These are phyloP conservation scores for Oryza meyeriana DNA, from an alignment of 176 grass and related monocot genomes.

Conservation along the genomic window DNA sequence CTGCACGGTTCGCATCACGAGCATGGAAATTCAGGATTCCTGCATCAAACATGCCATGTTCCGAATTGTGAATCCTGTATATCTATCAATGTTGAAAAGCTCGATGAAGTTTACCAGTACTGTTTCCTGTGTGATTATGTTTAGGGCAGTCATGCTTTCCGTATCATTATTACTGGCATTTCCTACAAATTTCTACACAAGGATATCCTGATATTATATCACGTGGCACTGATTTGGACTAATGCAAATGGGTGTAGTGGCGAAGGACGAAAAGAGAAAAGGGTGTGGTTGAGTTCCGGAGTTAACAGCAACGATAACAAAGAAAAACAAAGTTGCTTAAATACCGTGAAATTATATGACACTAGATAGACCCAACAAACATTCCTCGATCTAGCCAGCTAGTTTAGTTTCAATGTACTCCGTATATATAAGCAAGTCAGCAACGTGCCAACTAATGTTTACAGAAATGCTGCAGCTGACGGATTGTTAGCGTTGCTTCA, in stretches of 20 bases:
- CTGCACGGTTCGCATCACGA: background rate
- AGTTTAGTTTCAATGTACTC: no score
- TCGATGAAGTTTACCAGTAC: background rate
- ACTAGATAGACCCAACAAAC: background rate
- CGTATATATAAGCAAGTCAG: background rate
- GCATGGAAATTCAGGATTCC: background rate
- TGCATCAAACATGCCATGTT: conserved; percentile 26
- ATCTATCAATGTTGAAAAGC: background rate
- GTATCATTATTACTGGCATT: background rate
- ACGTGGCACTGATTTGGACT: no score
- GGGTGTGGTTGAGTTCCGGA: no score
- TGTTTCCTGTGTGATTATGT: background rate
- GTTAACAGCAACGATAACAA: background rate
- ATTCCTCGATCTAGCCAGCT: no score
- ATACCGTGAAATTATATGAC: background rate
- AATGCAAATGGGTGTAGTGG: background rate
- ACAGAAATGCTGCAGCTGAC: background rate
- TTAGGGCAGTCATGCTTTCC: background rate
- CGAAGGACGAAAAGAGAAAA: background rate
- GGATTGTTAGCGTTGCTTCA: background rate
- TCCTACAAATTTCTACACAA: background rate
- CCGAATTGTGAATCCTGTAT: conserved; percentile 3
- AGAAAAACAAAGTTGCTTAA: background rate
- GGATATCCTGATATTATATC: background rate
- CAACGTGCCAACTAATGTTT: background rate